A percentile compares a stretch with the other conserved stretches of the same genome.
These are phyloP conservation scores for Cronartium quercuum DNA, from an alignment of 1,284 basidiomycete genomes.

Conservation along the genomic window DNA sequence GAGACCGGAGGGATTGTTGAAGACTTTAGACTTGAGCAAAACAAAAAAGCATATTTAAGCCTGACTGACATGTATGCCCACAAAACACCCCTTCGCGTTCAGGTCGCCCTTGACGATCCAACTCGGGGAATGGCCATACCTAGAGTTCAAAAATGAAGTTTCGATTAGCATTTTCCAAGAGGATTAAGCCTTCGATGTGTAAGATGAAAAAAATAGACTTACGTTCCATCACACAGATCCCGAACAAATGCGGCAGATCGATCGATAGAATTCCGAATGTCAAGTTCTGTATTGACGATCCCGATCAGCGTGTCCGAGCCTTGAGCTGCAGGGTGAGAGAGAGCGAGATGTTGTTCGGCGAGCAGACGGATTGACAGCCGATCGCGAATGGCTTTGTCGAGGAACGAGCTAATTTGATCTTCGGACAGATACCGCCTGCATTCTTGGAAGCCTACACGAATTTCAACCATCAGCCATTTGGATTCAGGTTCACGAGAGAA, in stretches of 20 bases:
- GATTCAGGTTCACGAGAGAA: neutral
- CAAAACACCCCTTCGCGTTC: conserved; percentile 17
- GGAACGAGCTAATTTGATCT: conserved; percentile 27
- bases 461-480: neutral
- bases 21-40: too few species aligned
- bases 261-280: conserved; percentile 8
- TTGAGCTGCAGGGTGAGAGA: too few species aligned
- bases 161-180: too few species aligned
- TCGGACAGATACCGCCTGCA: conserved; percentile 24
- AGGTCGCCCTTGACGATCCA: conserved; percentile 25
- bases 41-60: too few species aligned
- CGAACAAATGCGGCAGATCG: conserved; percentile 6
- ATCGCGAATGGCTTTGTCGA: conserved; percentile 22
- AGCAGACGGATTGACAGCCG: conserved; percentile 27
- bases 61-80: conserved; percentile 33
- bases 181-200: too few species aligned
- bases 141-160: neutral
- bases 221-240: conserved; percentile 33
- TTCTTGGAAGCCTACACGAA: conserved; percentile 24
- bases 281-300: conserved; percentile 15
- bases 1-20: too few species aligned
- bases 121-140: conserved; percentile 25
- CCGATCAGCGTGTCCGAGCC: neutral
- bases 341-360: conserved; percentile 23
- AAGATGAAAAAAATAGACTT: conserved; percentile 2